Evolutionary conservation across 768 basidiomycete species (phyloP).

Genomic region (Leucocoprinus sp.): DNA sequence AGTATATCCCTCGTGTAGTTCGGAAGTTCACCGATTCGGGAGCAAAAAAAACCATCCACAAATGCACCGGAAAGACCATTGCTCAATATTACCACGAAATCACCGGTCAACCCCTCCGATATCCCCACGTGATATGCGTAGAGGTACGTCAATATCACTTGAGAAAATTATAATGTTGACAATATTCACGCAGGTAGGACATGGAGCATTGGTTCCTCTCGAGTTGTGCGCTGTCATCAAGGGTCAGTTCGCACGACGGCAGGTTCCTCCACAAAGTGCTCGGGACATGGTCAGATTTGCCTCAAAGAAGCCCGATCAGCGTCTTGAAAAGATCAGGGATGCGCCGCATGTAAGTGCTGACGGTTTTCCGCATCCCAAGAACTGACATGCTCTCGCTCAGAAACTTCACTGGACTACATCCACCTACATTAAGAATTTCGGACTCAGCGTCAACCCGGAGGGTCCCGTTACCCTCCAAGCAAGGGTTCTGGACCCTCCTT

Average conservation of each 20-base stretch:
- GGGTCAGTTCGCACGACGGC: constrained; percentile 65
- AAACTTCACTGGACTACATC: constrained; percentile 60
- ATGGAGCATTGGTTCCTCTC: constrained; percentile 55
- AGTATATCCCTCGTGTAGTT: constrained; percentile 34
- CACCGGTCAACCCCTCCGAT: constrained; percentile 27
- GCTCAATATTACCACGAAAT: constrained; percentile 23
- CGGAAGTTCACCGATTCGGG: constrained; percentile 44
- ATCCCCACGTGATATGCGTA: constrained; percentile 45
- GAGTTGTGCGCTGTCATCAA: constrained; percentile 55
- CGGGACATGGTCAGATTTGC: constrained; percentile 58
- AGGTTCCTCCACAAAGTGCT: constrained; percentile 58
- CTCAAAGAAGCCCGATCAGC: constrained; percentile 50
- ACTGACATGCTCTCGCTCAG: constrained; percentile 19
- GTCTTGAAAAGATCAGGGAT: constrained; percentile 42
- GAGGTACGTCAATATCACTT: constrained; percentile 30
- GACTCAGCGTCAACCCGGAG: constrained; percentile 41
- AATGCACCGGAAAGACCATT: constrained; percentile 42
- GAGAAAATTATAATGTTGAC: constrained; percentile 1
- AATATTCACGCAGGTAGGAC: constrained; percentile 38
- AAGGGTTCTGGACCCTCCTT: constrained; percentile 53
- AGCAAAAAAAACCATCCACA: constrained; percentile 41
- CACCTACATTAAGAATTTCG: constrained; percentile 62
- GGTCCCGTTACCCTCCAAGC: constrained; percentile 48
- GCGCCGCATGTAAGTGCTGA: constrained; percentile 37
- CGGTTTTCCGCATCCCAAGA: background rate